Evolutionary conservation across 768 basidiomycete genomes (phyloP).

Genomic region (Mycena amicta): DNA sequence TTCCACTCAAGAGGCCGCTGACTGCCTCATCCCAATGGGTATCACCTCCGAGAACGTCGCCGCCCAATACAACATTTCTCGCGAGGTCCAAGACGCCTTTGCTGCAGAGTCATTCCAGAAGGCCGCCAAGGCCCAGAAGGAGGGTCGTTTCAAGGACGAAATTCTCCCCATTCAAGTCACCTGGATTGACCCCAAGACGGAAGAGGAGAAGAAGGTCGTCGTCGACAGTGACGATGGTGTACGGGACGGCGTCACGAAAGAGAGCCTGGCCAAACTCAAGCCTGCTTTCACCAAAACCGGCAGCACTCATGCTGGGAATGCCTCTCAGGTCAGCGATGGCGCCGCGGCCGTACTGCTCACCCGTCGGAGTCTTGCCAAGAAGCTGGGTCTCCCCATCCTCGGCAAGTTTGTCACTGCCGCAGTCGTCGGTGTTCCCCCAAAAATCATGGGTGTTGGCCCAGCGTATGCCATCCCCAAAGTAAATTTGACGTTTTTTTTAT

Average conservation of each 20-base stretch:
- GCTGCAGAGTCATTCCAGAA: conserved; percentile 85
- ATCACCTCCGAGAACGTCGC: conserved; percentile 96
- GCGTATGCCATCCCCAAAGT: conserved; percentile 83
- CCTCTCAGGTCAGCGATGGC: conserved; percentile 90
- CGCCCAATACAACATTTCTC: conserved; percentile 69
- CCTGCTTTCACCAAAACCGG: conserved; percentile 82
- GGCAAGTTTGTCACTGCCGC: conserved; percentile 80
- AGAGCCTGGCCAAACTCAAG: conserved; percentile 79
- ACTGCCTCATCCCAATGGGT: conserved; percentile 89
- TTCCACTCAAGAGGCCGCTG: conserved; percentile 66
- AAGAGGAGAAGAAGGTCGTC: conserved; percentile 63
- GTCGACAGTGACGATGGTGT: conserved; percentile 88
- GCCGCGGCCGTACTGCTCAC: conserved; percentile 88
- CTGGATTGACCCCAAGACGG: conserved; percentile 72
- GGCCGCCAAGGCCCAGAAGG: conserved; percentile 78
- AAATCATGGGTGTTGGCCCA: conserved; percentile 91
- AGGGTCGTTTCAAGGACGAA: conserved; percentile 80
- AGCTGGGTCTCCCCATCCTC: conserved; percentile 81
- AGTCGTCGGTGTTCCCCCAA: conserved; percentile 80
- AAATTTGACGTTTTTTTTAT: conserved; percentile 22
- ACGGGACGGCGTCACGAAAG: conserved; percentile 79
- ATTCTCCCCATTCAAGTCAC: conserved; percentile 80
- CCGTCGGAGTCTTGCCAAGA: conserved; percentile 77
- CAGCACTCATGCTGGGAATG: conserved; percentile 82
- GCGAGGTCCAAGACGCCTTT: conserved; percentile 81